phyloP scores from a whole-genome alignment of 2,329 filamentous ascomycete species.

The Nigrospora osmanthi region DNA sequence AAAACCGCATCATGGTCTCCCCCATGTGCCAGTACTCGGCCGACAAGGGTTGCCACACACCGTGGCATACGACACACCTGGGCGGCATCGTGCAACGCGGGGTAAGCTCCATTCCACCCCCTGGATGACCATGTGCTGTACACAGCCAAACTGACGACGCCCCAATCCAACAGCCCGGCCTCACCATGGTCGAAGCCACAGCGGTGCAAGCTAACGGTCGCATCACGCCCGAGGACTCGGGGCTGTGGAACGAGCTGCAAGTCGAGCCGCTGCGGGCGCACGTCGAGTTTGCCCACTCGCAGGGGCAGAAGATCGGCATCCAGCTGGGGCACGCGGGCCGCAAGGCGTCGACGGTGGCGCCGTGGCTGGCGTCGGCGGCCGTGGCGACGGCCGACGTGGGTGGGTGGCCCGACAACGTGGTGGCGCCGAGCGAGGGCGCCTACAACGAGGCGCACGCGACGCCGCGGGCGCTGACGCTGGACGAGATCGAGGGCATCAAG shows the following conservation, averaged over 20 bases:
- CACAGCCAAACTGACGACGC: not conserved
- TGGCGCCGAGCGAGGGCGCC: constrained; percentile 9
- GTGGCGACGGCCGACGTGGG: not conserved
- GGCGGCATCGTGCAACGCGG: constrained; percentile 72
- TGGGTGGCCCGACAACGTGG: not conserved
- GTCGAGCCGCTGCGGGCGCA: constrained; percentile 63
- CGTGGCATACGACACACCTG: constrained; percentile 77
- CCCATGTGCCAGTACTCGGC: constrained; percentile 57
- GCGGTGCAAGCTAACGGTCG: constrained; percentile 68
- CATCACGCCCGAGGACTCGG: constrained; percentile 72
- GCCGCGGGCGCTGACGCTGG: constrained; percentile 50
- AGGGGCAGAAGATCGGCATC: constrained; percentile 58
- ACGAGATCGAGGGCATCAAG: constrained; percentile 26
- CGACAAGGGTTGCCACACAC: constrained; percentile 59
- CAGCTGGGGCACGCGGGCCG: constrained; percentile 59
- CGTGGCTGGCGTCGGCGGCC: constrained; percentile 14
- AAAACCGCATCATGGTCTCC: constrained; percentile 50
- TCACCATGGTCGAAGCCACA: constrained; percentile 76
- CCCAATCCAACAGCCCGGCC: constrained; percentile 37
- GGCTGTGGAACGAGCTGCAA: constrained; percentile 80
- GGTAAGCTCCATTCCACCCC: not conserved
- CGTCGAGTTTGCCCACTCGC: constrained; percentile 45
- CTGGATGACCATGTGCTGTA: not conserved
- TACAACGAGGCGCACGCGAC: constrained; percentile 46
- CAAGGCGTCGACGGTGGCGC: constrained; percentile 25